Percentiles rank a stretch among this genome's conserved stretches.
Evolutionary conservation across 768 basidiomycete genomes (phyloP).

Genomic region (Tulasnella sp.): DNA sequence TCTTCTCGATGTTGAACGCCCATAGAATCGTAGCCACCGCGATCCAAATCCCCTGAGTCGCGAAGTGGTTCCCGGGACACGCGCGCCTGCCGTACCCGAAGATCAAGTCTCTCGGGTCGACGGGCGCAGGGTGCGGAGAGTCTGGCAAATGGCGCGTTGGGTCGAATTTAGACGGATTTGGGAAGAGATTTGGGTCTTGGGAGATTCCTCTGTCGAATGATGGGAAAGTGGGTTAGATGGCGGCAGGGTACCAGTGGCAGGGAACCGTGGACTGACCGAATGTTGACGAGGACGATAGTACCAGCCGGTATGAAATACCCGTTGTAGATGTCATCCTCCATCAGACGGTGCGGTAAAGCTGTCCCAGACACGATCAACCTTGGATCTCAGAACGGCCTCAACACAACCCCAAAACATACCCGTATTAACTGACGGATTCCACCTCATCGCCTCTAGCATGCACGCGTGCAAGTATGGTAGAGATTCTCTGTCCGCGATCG

Average conservation of each 20-base stretch:
- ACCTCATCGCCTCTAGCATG: constrained; percentile 11
- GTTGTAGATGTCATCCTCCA: constrained; percentile 27
- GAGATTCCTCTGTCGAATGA: constrained; percentile 1
- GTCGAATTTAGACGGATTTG: constrained; percentile 1
- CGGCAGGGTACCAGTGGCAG: not conserved
- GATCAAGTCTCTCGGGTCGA: constrained; percentile 4
- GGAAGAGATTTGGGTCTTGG: constrained; percentile 7
- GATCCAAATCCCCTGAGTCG: not conserved
- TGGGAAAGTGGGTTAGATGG: not conserved
- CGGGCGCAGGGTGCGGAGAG: not conserved
- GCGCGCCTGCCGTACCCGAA: constrained; percentile 19
- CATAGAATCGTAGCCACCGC: not conserved
- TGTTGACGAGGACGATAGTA: constrained; percentile 28
- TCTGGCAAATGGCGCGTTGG: not conserved
- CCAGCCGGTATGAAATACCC: constrained; percentile 26
- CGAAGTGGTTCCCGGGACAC: constrained; percentile 11
- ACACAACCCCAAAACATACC: not conserved
- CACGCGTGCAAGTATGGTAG: constrained; percentile 27
- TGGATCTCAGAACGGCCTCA: not conserved
- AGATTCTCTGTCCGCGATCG: constrained; percentile 21
- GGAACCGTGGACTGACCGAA: constrained; percentile 20
- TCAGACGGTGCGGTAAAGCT: constrained; percentile 25
- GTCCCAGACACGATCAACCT: not conserved
- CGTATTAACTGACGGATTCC: constrained; percentile 6
- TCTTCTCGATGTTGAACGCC: not conserved